Evolutionary conservation across 2,329 filamentous ascomycete genomes (phyloP).

Genomic region (Teratosphaeria destructans): DNA sequence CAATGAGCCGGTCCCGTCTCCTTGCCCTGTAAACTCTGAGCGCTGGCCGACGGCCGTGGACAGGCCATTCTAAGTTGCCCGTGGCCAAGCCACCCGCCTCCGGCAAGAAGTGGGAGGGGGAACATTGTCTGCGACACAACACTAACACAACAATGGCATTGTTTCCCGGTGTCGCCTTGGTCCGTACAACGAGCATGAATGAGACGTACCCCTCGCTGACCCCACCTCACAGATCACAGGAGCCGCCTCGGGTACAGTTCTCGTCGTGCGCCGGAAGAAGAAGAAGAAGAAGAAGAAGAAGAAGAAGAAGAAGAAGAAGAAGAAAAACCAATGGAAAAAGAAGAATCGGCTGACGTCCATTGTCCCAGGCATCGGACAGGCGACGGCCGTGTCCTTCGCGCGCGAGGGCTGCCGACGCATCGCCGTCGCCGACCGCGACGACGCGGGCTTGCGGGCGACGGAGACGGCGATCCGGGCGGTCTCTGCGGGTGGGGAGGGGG

Average conservation of each 20-base stretch:
- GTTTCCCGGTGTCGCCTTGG: slow-evolving; percentile 23
- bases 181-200: background rate
- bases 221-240: slow-evolving; percentile 15
- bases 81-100: background rate
- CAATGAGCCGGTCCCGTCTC: background rate
- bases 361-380: slow-evolving; percentile 32
- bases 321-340: background rate
- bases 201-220: background rate
- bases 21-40: background rate
- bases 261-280: no score
- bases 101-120: background rate
- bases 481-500: slow-evolving; percentile 1
- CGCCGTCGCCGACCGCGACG: slow-evolving; percentile 32
- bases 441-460: slow-evolving; percentile 26
- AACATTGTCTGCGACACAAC: background rate
- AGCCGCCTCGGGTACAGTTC: slow-evolving; percentile 21
- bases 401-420: slow-evolving; percentile 35
- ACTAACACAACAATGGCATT: slow-evolving; percentile 9
- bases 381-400: slow-evolving; percentile 35
- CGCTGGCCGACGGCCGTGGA: background rate
- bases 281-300: background rate
- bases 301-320: background rate
- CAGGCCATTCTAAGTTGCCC: background rate
- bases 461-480: slow-evolving; percentile 6
- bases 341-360: background rate